phyloP scores from a whole-genome alignment of 177 flowering plant species.

The Vitis hybrid region DNA sequence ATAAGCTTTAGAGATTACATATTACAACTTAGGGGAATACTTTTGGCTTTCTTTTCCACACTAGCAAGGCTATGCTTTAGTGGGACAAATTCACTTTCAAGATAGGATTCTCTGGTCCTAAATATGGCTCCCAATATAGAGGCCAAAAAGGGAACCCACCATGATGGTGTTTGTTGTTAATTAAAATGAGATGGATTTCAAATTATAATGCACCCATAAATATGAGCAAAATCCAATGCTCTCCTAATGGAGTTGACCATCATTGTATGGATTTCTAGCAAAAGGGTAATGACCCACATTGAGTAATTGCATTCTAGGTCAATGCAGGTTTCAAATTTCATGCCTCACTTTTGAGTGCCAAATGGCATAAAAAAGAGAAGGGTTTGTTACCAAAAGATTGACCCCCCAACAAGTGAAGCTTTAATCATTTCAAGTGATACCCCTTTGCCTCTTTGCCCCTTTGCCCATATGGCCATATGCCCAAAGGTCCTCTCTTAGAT shows the following conservation, averaged over 20 bases:
- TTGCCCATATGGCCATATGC: too few species aligned
- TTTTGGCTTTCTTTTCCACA: too few species aligned
- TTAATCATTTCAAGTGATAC: not conserved
- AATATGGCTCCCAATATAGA: conserved; percentile 16
- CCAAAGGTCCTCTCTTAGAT: too few species aligned
- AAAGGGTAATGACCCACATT: conserved; percentile 12
- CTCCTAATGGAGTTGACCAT: conserved; percentile 17
- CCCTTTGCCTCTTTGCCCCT: too few species aligned
- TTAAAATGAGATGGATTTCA: not conserved
- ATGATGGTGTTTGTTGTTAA: conserved; percentile 28
- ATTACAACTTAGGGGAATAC: too few species aligned
- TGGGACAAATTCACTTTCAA: conserved; percentile 1
- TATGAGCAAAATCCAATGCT: conserved; percentile 1
- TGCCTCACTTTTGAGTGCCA: not conserved
- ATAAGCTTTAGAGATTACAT: too few species aligned
- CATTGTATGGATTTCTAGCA: not conserved
- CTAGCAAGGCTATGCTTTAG: not conserved
- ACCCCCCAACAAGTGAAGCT: not conserved
- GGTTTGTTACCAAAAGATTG: not conserved
- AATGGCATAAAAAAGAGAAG: not conserved
- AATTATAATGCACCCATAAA: conserved; percentile 14
- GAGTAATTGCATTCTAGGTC: conserved; percentile 8
- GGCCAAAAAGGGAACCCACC: conserved; percentile 28
- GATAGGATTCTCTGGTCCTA: conserved; percentile 17
- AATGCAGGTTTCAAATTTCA: conserved; percentile 18